Conservation (phyloP, 1,284 basidiomycete genomes). For the Ustilago nuda region DNA sequence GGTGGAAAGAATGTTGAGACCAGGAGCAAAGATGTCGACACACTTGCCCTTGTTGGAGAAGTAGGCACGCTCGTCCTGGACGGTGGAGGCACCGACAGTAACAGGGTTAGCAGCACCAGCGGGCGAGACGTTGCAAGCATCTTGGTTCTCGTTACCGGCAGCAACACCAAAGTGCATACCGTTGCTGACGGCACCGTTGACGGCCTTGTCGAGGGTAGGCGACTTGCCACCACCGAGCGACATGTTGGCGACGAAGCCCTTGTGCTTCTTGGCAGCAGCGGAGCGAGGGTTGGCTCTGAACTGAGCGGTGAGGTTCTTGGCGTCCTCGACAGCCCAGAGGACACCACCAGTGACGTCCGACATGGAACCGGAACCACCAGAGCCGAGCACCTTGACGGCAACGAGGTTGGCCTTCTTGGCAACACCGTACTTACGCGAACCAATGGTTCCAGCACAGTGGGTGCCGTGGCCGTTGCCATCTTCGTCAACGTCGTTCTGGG, state of each 20-base stretch:
- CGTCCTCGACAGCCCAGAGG: conserved; percentile 80
- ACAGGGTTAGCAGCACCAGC: conserved; percentile 77
- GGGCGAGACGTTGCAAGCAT: conserved; percentile 85
- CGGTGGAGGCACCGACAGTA: conserved; percentile 76
- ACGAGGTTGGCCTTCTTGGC: conserved; percentile 92
- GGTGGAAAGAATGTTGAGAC: conserved; percentile 77
- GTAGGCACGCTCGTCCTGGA: conserved; percentile 82
- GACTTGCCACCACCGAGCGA: conserved; percentile 95
- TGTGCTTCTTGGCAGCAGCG: conserved; percentile 79
- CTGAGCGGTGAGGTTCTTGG: conserved; percentile 74
- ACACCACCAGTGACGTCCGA: conserved; percentile 82
- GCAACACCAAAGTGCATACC: conserved; percentile 85
- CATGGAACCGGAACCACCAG: conserved; percentile 94
- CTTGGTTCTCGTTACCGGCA: conserved; percentile 80
- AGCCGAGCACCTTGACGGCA: conserved; percentile 95
- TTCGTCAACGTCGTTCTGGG: conserved; percentile 78
- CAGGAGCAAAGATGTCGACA: conserved; percentile 86
- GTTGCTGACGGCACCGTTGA: conserved; percentile 83
- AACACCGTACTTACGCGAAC: conserved; percentile 85
- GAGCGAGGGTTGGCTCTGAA: conserved; percentile 76
- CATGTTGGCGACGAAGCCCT: conserved; percentile 98
- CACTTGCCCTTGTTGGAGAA: conserved; percentile 76
- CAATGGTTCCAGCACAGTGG: conserved; percentile 77
- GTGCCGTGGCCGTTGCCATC: conserved; percentile 79
- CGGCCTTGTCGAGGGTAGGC: conserved; percentile 83